Evolutionary conservation across 495 filamentous ascomycete genomes (phyloP), one percentile per base, ranked within the genome.

Genomic region (Penicillium longicatenatum): DNA sequence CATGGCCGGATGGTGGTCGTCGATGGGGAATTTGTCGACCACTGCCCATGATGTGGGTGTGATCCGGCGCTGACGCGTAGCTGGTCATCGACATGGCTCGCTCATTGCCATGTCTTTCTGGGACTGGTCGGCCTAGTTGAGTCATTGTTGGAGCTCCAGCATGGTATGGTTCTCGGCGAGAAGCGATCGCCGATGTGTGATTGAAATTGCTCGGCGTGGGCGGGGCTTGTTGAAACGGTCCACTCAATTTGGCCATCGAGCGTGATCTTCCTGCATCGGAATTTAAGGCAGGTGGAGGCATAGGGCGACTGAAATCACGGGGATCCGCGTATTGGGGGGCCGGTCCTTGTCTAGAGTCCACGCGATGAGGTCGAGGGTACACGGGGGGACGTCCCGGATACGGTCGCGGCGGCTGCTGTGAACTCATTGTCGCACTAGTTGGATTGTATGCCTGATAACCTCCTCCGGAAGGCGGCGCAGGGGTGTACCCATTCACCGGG

Each of bases 11-110:
- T 51, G 85, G 81, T 61, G 86, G 78, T 65, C 82, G 69, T 60
- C 84, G 76, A 55, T 72, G 77, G 6, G 89, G 95, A 64, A 99
- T 97, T 0, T 95, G 81, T 54, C 95, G 83, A 50, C 95, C 95
- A 62, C 89, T 96, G 82, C 59, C 68, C 52, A 89, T 90, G 20
- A 92, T 97, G 65, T 96, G 94, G 54, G 87, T 81, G 55, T 88
- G 79, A 55, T 98, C 91, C 47, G 84, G 81, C 58, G 93, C 90
- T 58, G 86, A 75, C 16, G 87, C 81, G 68, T 96, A 96, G 3
- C 89, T 89, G 16, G 87, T 92, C 85, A 99, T 86, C 26, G 93
- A 96, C 94, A 98, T 98, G 49, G 94, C 85, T 49, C 95, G 83
- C 67, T 97, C 93, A 66, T 98, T 73, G 30, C 50, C 87, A 66